Conservation (phyloP, 2,329 filamentous ascomycete species). For the Microascus cirrosus region DNA sequence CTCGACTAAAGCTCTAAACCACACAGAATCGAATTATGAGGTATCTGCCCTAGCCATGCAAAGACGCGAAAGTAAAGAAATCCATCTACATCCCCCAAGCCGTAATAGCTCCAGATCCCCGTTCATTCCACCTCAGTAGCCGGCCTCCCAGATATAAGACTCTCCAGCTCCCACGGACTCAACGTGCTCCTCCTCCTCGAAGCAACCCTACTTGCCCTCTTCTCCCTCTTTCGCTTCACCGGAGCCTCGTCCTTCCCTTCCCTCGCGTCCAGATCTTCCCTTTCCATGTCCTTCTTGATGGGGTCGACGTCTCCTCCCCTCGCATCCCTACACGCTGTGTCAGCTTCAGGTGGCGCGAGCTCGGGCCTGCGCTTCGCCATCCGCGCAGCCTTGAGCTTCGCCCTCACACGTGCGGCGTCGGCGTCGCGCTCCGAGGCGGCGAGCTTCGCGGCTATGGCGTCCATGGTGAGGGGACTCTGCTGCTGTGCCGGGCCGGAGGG, state of each 20-base stretch:
- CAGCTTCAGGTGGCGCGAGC: conserved; percentile 10
- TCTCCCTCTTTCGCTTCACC: conserved; percentile 37
- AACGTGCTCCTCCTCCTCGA: conserved; percentile 63
- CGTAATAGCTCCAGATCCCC: neutral
- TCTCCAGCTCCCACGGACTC: conserved; percentile 63
- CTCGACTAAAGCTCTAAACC: neutral
- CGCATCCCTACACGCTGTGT: conserved; percentile 5
- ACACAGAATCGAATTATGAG: neutral
- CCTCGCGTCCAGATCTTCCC: conserved; percentile 9
- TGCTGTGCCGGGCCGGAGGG: conserved; percentile 27
- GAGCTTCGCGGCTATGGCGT: conserved; percentile 50
- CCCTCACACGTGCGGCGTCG: conserved; percentile 50
- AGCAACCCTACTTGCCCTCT: conserved; percentile 40
- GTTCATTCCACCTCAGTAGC: neutral
- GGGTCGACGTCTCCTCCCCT: conserved; percentile 18
- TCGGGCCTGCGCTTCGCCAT: conserved; percentile 14
- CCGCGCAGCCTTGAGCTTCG: conserved; percentile 47
- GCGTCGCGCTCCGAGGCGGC: conserved; percentile 54
- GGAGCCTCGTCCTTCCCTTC: conserved; percentile 8
- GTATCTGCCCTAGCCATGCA: conserved; percentile 2
- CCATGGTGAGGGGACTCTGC: conserved; percentile 49
- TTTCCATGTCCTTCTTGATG: conserved; percentile 18
- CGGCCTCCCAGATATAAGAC: conserved; percentile 36
- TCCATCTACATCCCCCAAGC: neutral
- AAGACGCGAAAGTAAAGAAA: neutral